Conservation (phyloP, 2,329 filamentous ascomycete species). For the Xylaria sp. region DNA sequence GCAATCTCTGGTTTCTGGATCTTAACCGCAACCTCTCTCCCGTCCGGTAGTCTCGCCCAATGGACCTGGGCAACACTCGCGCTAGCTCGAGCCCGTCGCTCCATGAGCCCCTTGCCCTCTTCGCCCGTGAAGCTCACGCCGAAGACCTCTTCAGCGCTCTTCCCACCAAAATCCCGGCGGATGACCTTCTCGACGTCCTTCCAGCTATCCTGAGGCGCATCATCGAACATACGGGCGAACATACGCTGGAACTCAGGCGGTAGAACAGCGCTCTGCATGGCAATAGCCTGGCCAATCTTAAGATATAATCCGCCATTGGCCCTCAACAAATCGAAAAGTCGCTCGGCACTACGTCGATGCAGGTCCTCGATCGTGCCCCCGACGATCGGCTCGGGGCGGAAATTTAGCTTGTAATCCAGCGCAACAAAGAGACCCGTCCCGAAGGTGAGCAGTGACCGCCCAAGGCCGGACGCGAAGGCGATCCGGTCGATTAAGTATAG, state of each 20-base stretch:
- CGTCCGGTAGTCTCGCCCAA: constrained; percentile 88
- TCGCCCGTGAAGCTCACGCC: constrained; percentile 83
- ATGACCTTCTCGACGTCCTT: constrained; percentile 86
- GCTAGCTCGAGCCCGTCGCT: constrained; percentile 73
- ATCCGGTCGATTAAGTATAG: constrained; percentile 77
- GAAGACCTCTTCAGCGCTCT: constrained; percentile 88
- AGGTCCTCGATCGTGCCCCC: constrained; percentile 80
- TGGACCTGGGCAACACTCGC: constrained; percentile 98
- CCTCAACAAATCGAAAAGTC: constrained; percentile 82
- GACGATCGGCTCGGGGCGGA: constrained; percentile 79
- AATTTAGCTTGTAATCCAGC: constrained; percentile 96
- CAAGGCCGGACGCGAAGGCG: constrained; percentile 82
- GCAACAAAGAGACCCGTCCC: constrained; percentile 81
- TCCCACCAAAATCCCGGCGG: constrained; percentile 85
- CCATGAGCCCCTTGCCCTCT: constrained; percentile 73
- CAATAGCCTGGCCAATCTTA: constrained; percentile 98
- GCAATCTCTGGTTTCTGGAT: constrained; percentile 96
- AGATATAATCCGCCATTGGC: constrained; percentile 93
- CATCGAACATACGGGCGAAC: constrained; percentile 97
- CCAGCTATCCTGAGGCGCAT: constrained; percentile 94
- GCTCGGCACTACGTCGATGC: constrained; percentile 84
- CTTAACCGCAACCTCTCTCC: constrained; percentile 93
- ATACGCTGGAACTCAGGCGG: constrained; percentile 96
- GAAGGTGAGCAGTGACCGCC: constrained; percentile 85
- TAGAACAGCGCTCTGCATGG: constrained; percentile 95